phyloP scores from a whole-genome alignment of 1,284 basidiomycete species.

The Volvariella volvacea region DNA sequence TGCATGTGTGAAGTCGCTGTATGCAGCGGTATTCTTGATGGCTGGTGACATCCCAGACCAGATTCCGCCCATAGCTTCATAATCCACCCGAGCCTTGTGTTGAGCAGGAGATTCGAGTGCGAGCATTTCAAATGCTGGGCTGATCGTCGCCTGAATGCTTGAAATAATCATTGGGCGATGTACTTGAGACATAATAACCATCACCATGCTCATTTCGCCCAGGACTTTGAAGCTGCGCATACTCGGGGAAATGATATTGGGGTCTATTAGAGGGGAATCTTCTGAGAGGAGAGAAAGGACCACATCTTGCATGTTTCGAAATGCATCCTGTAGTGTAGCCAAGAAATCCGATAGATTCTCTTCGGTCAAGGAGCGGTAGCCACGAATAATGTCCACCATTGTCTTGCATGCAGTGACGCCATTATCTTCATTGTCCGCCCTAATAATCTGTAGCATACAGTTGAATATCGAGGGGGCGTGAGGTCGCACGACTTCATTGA shows the following conservation, averaged over 20 bases:
- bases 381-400: conserved; percentile 77
- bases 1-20: conserved; percentile 85
- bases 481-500: conserved; percentile 72
- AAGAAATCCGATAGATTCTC: conserved; percentile 80
- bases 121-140: conserved; percentile 70
- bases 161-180: conserved; percentile 64
- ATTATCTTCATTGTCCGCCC: conserved; percentile 95
- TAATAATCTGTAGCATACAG: conserved; percentile 77
- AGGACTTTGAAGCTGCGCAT: conserved; percentile 92
- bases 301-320: conserved; percentile 71
- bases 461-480: conserved; percentile 70
- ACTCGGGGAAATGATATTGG: conserved; percentile 57
- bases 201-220: conserved; percentile 90
- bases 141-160: conserved; percentile 70
- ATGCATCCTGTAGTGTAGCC: conserved; percentile 69
- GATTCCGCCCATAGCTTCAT: conserved; percentile 70
- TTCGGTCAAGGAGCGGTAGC: conserved; percentile 69
- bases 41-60: conserved; percentile 84
- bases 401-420: conserved; percentile 90
- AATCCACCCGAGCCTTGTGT: conserved; percentile 74
- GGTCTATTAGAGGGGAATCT: conserved; percentile 47
- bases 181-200: conserved; percentile 88
- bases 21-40: conserved; percentile 74
- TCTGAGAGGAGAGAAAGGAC: conserved; percentile 75
- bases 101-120: conserved; percentile 86